These are phyloP conservation scores for Nymphaea colorata DNA, from an alignment of 164 flowering plant species.

Conservation along the genomic window DNA sequence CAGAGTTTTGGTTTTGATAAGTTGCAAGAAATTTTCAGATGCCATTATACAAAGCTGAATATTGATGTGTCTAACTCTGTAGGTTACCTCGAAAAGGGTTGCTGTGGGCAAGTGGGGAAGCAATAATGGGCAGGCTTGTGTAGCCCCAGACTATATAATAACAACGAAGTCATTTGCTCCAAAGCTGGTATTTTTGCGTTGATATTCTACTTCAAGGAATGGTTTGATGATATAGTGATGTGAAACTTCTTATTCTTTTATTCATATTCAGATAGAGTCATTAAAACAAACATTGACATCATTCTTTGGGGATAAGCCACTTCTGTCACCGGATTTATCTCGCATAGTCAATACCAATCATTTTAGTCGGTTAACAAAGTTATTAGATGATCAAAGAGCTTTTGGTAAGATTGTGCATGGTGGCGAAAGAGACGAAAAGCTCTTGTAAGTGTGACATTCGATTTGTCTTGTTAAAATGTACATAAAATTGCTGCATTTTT, in stretches of 20 bases:
- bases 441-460: conserved; percentile 26
- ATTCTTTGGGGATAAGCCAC: conserved; percentile 44
- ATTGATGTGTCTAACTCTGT: neutral
- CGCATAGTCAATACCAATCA: conserved; percentile 52
- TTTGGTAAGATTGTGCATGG: conserved; percentile 64
- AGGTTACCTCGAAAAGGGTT: conserved; percentile 54
- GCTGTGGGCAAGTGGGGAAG: conserved; percentile 56
- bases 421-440: conserved; percentile 51
- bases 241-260: neutral
- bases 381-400: conserved; percentile 52
- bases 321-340: conserved; percentile 26
- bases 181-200: conserved; percentile 26
- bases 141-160: conserved; percentile 54
- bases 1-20: too few species aligned
- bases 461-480: neutral
- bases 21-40: too few species aligned
- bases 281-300: conserved; percentile 27
- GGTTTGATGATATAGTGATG: neutral
- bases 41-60: neutral
- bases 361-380: conserved; percentile 32
- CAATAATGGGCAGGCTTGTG: conserved; percentile 61
- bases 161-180: conserved; percentile 39
- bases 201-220: too few species aligned
- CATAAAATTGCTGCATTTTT: neutral
- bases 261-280: conserved; percentile 39